Evolutionary conservation across 2,329 filamentous ascomycete species (phyloP).

Genomic region (Scedosporium boydii): DNA sequence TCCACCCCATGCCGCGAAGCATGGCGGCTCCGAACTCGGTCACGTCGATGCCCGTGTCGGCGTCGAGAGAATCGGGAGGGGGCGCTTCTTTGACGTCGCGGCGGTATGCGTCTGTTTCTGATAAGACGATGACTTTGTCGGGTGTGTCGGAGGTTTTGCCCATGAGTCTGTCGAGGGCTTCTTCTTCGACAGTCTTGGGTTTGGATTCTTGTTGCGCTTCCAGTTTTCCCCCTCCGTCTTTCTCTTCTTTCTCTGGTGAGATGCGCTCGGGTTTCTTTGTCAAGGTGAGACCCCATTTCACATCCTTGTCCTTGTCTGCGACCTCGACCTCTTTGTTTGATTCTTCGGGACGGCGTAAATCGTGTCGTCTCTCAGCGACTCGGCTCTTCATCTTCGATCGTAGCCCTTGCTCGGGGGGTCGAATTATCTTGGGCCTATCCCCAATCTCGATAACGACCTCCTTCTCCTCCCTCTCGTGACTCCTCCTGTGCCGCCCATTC

Average conservation of each 20-base stretch:
- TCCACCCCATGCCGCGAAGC: slow-evolving; percentile 92
- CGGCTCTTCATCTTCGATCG: slow-evolving; percentile 9
- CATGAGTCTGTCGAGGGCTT: slow-evolving; percentile 59
- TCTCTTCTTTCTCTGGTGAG: slow-evolving; percentile 10
- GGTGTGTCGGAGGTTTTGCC: slow-evolving; percentile 34
- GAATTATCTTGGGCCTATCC: slow-evolving; percentile 8
- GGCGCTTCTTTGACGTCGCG: slow-evolving; percentile 64
- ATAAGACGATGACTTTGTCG: slow-evolving; percentile 39
- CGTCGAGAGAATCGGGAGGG: slow-evolving; percentile 65
- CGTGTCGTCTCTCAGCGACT: neutral
- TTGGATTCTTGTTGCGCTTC: slow-evolving; percentile 1
- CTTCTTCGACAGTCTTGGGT: slow-evolving; percentile 28
- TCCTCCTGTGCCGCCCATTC: neutral
- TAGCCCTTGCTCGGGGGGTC: slow-evolving; percentile 7
- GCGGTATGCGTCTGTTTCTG: slow-evolving; percentile 60
- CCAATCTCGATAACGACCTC: neutral
- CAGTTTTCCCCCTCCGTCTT: neutral
- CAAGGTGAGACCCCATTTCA: slow-evolving; percentile 42
- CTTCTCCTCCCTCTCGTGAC: neutral
- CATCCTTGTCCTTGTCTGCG: slow-evolving; percentile 38
- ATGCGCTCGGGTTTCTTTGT: slow-evolving; percentile 1
- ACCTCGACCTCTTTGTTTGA: slow-evolving; percentile 21
- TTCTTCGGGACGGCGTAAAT: slow-evolving; percentile 6
- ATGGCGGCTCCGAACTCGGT: slow-evolving; percentile 91
- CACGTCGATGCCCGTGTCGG: slow-evolving; percentile 82